A percentile compares a stretch with the other conserved stretches of the same genome.
Evolutionary conservation across 2,329 filamentous ascomycete species (phyloP).

Genomic region (Exophiala sp.): DNA sequence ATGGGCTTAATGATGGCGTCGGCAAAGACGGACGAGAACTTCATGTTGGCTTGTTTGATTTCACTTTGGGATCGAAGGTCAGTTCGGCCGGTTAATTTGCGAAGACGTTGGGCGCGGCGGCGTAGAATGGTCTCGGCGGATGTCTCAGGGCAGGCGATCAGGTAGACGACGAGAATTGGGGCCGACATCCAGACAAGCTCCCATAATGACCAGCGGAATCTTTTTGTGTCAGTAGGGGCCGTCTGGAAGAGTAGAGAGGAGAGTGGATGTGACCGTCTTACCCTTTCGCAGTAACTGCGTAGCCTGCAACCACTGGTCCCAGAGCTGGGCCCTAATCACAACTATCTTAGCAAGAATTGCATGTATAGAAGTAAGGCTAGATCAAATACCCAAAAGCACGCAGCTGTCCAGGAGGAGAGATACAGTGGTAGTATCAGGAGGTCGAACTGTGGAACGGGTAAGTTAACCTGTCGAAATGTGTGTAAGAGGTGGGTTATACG

Average conservation of each 20-base stretch:
- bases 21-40: constrained; percentile 37
- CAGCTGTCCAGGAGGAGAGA: constrained; percentile 57
- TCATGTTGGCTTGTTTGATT: constrained; percentile 57
- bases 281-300: constrained; percentile 52
- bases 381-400: constrained; percentile 25
- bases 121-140: constrained; percentile 57
- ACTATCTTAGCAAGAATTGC: too few relatives aligned
- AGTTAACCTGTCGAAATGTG: too few relatives aligned
- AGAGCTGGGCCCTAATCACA: constrained; percentile 47
- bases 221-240: constrained; percentile 48
- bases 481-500: neutral
- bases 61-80: constrained; percentile 60
- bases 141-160: constrained; percentile 64
- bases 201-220: constrained; percentile 59
- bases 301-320: constrained; percentile 60
- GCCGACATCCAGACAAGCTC: constrained; percentile 61
- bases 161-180: constrained; percentile 57
- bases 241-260: neutral
- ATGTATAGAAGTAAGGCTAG: too few relatives aligned
- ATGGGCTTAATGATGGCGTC: constrained; percentile 61
- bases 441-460: constrained; percentile 37
- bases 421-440: constrained; percentile 56
- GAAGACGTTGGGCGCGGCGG: constrained; percentile 57
- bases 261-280: neutral
- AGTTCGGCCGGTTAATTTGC: constrained; percentile 55